A percentile compares a stretch with the other conserved stretches of the same genome.
These are phyloP conservation scores for Podospora didyma DNA, from an alignment of 495 filamentous ascomycete genomes.

Conservation along the genomic window DNA sequence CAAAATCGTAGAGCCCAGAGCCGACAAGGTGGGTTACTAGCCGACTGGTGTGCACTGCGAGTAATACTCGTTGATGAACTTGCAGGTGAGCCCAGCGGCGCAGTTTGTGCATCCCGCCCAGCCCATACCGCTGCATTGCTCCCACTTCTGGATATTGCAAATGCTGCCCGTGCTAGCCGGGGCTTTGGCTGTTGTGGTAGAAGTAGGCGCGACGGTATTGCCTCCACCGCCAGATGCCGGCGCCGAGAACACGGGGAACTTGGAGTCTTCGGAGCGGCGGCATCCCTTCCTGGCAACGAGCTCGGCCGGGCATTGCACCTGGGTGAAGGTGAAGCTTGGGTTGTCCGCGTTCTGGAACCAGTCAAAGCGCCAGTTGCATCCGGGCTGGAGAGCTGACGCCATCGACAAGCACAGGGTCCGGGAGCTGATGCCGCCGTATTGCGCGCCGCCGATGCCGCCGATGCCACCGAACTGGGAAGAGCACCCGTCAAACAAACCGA, in stretches of 20 bases:
- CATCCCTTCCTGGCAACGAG: slow-evolving; percentile 51
- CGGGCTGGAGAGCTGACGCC: slow-evolving; percentile 46
- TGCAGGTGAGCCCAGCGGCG: slow-evolving; percentile 31
- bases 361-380: slow-evolving; percentile 58
- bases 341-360: slow-evolving; percentile 57
- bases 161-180: neutral
- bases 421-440: slow-evolving; percentile 52
- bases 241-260: slow-evolving; percentile 25
- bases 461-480: slow-evolving; percentile 48
- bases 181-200: slow-evolving; percentile 6
- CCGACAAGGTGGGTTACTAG: too few relatives aligned
- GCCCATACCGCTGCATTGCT: slow-evolving; percentile 43
- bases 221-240: slow-evolving; percentile 5
- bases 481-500: slow-evolving; percentile 55
- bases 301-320: slow-evolving; percentile 52
- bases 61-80: slow-evolving; percentile 35
- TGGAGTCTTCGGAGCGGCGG: slow-evolving; percentile 27
- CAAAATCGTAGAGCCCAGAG: too few relatives aligned
- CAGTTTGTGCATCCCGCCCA: slow-evolving; percentile 38
- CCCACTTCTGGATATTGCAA: slow-evolving; percentile 32
- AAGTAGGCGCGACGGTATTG: neutral
- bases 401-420: slow-evolving; percentile 46
- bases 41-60: too few relatives aligned
- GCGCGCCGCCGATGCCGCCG: slow-evolving; percentile 51
- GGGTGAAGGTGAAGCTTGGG: slow-evolving; percentile 47